Conservation (phyloP, 176 grass and related monocot genomes). For the Oryza glumipatula region DNA sequence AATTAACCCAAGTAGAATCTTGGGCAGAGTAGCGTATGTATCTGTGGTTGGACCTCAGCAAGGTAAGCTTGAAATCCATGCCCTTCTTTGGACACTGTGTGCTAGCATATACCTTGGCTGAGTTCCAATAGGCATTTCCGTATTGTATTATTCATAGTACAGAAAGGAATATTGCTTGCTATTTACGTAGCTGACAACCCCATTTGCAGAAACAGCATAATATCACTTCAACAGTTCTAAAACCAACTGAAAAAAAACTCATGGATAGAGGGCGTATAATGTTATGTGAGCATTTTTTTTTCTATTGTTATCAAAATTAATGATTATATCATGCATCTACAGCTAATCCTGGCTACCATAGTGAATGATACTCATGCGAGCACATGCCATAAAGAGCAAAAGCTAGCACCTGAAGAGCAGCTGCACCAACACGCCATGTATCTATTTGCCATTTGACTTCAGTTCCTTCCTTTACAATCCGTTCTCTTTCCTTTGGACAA, state of each 20-base stretch:
- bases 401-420: conserved; percentile 82
- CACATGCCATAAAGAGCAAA: conserved; percentile 10
- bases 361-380: background rate
- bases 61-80: background rate
- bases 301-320: background rate
- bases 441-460: conserved; percentile 98
- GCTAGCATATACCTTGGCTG: background rate
- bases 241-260: background rate
- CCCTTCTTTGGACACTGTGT: background rate
- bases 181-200: background rate
- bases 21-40: background rate
- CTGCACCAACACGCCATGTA: conserved; percentile 93
- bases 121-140: background rate
- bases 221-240: background rate
- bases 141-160: conserved; percentile 6
- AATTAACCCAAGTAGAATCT: background rate
- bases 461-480: conserved; percentile 72
- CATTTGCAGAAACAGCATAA: background rate
- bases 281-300: background rate
- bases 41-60: background rate
- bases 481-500: conserved; percentile 76
- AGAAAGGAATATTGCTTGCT: background rate
- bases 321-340: background rate
- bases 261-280: background rate
- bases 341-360: background rate